Evolutionary conservation across 1,284 basidiomycete species (phyloP), one percentile per base, ranked within the genome.

Genomic region (Heterobasidion annosum): DNA sequence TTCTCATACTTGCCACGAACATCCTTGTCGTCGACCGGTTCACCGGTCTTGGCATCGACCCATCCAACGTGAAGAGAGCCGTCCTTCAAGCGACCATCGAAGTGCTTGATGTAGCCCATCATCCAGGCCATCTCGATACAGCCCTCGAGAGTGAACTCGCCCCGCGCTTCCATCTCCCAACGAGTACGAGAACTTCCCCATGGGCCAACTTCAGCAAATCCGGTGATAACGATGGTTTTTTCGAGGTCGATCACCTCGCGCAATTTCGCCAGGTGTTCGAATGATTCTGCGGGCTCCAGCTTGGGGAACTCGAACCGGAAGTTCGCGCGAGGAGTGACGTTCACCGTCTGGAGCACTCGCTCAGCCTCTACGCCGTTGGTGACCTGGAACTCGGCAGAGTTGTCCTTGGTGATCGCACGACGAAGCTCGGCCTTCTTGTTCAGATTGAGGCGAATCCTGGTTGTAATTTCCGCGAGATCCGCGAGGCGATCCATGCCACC

Each of bases 91-190:
- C 91, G 91, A 18, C 96, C 97, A 63, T 99, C 92, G 69, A 98
- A 94, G 77, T 98, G 93, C 73, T 96, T 98, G 81, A 98, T 98
- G 72, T 84, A 84, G 48, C 97, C 95, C 91, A 97, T 98, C 73
- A 98, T 89, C 94, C 96, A 99, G 13, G 96, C 95, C 88, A 99
- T 95, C 76, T 99, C 96, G 64, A 99, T 97, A 67, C 91, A 92
- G 48, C 95, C 96, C 70, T 98, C 91, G 64, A 98, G 96, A 7
- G 93, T 94, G 71, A 97, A 89, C 66, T 94, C 85, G 37, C 94
- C 93, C 50, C 83, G 79, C 49, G 92, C 93, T 70, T 98, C 95
- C 93, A 98, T 97, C 76, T 99, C 95, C 96, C 96, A 99, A 61
- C 96, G 85, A n/a, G 96, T 99, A 62, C 97, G 87, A 19, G 95